Evolutionary conservation across 495 filamentous ascomycete genomes (phyloP), one percentile per base, ranked within the genome.

Genomic region (Tuber magnatum): DNA sequence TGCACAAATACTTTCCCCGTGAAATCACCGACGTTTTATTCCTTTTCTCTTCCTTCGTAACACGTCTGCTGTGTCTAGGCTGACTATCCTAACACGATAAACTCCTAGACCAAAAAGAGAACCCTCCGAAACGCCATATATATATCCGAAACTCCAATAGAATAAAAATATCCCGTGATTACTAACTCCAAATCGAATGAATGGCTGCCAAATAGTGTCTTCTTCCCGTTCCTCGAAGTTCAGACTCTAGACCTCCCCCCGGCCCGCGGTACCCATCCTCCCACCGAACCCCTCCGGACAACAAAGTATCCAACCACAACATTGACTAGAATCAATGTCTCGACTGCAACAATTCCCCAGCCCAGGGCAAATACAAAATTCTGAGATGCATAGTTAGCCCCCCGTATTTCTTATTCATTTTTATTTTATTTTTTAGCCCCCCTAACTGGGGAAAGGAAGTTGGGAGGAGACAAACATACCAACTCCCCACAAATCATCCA

Each of bases 311-410:
- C 78, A 24, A 80, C 22, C 38, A 80, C 35, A 32, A 80, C 65
- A 72, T 80, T 80, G 24, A 80, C 71, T 18, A 80, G 42, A 74
- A 80, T 79, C 70, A 80, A 71, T 10, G 70, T 42, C 78, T 80
- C 79, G 9, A 71, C 72, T 22, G 51, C 72, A 70, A 75, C 77
- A 76, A 80, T 71, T 38, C 42, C 61, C 79, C 79, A 80, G 24
- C 78, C 78, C 75, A 80, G 80, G 32, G 72, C 40, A 46, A 77
- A 80, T 44, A 74, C 74, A 43, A 77, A 76, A 39, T 69, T 80
- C 77, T 79, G n/a, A 61, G 51, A n/a, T 61, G 51, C 24, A 14
- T 28, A 32, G 10, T 61, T 61, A 61, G n/a, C n/a, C 51, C n/a
- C 24, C 18, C 24, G 48, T n/a, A 28, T 28, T 68, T 80, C 75